Conservation (phyloP, 2,329 filamentous ascomycete genomes). For the Fusarium graminum region DNA sequence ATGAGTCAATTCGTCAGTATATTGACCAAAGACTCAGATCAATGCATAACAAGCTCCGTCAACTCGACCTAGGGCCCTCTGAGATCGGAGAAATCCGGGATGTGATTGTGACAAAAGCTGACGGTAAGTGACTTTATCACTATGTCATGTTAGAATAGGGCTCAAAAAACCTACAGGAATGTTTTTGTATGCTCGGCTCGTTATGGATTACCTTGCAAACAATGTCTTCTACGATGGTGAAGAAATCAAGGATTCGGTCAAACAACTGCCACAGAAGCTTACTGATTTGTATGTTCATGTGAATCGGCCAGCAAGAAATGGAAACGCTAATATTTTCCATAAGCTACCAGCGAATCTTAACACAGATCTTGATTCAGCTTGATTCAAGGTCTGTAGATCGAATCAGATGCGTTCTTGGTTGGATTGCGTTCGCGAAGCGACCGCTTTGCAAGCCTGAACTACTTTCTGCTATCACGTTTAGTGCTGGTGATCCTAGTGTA, state of each 20-base stretch:
- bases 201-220: slow-evolving; percentile 32
- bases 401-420: slow-evolving; percentile 17
- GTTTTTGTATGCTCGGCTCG: slow-evolving; percentile 41
- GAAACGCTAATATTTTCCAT: background rate
- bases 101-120: slow-evolving; percentile 12
- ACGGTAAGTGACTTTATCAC: slow-evolving; percentile 8
- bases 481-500: background rate
- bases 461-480: slow-evolving; percentile 24
- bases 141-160: fast-evolving
- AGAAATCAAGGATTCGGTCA: slow-evolving; percentile 21
- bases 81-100: slow-evolving; percentile 6
- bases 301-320: fast-evolving
- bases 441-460: slow-evolving; percentile 26
- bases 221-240: slow-evolving; percentile 24
- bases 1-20: slow-evolving; percentile 17
- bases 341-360: slow-evolving; percentile 32
- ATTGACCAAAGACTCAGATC: slow-evolving; percentile 9
- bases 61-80: background rate
- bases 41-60: background rate
- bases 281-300: slow-evolving; percentile 18
- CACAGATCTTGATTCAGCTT: slow-evolving; percentile 13
- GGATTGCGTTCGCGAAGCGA: slow-evolving; percentile 27
- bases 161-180: slow-evolving; percentile 12
- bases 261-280: slow-evolving; percentile 14
- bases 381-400: slow-evolving; percentile 21